Percentiles rank a stretch among this genome's conserved stretches.
Conservation (phyloP, 768 basidiomycete genomes). For the Scleroderma citrinum region DNA sequence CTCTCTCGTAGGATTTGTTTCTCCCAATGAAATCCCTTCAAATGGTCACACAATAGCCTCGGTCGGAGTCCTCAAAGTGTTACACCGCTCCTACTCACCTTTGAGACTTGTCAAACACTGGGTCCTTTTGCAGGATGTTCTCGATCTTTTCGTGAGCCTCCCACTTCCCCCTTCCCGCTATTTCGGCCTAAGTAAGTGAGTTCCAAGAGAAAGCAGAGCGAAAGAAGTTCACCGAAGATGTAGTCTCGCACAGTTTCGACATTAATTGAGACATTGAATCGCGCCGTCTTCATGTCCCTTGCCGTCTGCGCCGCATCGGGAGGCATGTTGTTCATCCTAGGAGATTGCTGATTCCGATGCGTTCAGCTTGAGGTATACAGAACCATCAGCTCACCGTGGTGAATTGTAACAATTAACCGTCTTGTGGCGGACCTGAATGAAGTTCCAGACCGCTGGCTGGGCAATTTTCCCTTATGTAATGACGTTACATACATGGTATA, state of each 20-base stretch:
- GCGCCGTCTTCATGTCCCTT: slow-evolving; percentile 47
- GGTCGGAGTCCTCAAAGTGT: background rate
- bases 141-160: slow-evolving; percentile 40
- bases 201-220: background rate
- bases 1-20: slow-evolving; percentile 51
- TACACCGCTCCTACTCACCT: slow-evolving; percentile 33
- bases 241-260: slow-evolving; percentile 41
- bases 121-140: slow-evolving; percentile 44
- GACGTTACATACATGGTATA: slow-evolving; percentile 3
- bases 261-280: slow-evolving; percentile 38
- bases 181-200: background rate
- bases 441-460: too few relatives aligned
- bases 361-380: too few relatives aligned
- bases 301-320: slow-evolving; percentile 38
- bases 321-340: background rate
- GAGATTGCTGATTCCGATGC: too few relatives aligned
- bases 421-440: too few relatives aligned
- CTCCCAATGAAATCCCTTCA: slow-evolving; percentile 53
- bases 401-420: too few relatives aligned
- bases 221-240: slow-evolving; percentile 40
- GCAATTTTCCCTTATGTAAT: background rate
- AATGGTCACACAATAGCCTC: background rate
- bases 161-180: slow-evolving; percentile 50
- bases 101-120: slow-evolving; percentile 51
- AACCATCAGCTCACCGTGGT: too few relatives aligned